Evolutionary conservation across 257 asterid species (phyloP), one percentile per base, ranked within the genome.

Genomic region (Misopates orontium): DNA sequence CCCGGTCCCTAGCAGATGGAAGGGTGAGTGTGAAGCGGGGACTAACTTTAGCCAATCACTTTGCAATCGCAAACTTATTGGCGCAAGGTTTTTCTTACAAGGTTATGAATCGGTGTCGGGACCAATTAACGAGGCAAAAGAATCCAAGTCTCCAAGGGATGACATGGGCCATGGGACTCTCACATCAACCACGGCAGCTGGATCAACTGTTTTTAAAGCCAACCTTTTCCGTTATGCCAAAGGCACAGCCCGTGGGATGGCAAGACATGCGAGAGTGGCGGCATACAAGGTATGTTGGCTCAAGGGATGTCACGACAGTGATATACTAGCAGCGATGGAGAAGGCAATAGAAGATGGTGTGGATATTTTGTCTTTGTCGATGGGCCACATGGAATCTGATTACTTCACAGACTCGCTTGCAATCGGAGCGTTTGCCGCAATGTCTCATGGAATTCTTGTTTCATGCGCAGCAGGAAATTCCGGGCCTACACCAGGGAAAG

Each of bases 201-300:
- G 96, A 18, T 78, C 91, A 0, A 24, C 87, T 20, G 87, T 87
- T 16, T 75, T 73, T 0, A 80, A 88, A 66, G 95, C 93, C 10
- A 85, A 76, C 71, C 82, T 87, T 32, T 83, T 85, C 3, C 90
- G 95, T 10, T 85, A 69, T 54, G 95, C 80, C n/a, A 40, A 76
- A 4, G 95, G 95, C 13, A 81, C 85, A 9, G 95, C 90, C 5
- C 88, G 85, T 0, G 95, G 93, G 70, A 87, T 87, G 95, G 93
- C 95, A 3, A 53, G 69, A 18, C 80, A 64, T 0, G 93, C 90
- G 53, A 68, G 95, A 24, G 65, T 87, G 64, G 95, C 93, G 6
- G 84, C 80, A 4, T 87, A 87, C 68, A 87, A 87, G 54, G 90
- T 81, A 11, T 85, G 95, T 72, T 83, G 95, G 95, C 74, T 56